Percentiles rank a stretch among this genome's conserved stretches.
Conservation (phyloP, 108 stramenopile genomes). For the Ochromonas danica region DNA sequence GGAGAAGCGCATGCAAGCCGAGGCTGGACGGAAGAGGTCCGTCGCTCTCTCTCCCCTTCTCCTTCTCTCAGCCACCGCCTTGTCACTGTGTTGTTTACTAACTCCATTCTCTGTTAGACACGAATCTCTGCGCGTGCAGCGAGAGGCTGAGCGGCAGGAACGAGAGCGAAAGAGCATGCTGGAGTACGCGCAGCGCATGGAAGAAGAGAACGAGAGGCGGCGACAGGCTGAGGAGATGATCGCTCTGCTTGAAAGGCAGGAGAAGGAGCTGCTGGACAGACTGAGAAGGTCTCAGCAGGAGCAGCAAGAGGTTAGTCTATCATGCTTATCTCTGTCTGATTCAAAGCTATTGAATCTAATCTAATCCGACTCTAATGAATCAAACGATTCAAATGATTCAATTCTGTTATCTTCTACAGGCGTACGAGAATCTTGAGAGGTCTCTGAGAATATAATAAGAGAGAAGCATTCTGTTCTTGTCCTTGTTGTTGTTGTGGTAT, state of each 20-base stretch:
- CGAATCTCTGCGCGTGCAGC: neutral
- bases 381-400: no score
- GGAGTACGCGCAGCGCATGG: neutral
- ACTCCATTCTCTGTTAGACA: neutral
- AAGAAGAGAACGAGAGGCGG: neutral
- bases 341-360: no score
- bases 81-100: neutral
- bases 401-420: no score
- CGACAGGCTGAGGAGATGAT: conserved; percentile 8
- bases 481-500: no score
- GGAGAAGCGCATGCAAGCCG: conserved; percentile 3
- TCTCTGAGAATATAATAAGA: no score
- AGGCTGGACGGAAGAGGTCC: neutral
- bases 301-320: conserved; percentile 1
- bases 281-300: neutral
- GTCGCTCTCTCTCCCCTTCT: neutral
- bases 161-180: neutral
- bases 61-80: neutral
- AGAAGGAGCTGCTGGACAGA: neutral
- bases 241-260: neutral
- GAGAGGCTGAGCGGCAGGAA: neutral
- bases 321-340: no score
- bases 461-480: no score
- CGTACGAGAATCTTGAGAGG: no score
- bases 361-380: no score